Evolutionary conservation across 176 grass and related monocot genomes (phyloP).

Genomic region (Melocanna baccifera): DNA sequence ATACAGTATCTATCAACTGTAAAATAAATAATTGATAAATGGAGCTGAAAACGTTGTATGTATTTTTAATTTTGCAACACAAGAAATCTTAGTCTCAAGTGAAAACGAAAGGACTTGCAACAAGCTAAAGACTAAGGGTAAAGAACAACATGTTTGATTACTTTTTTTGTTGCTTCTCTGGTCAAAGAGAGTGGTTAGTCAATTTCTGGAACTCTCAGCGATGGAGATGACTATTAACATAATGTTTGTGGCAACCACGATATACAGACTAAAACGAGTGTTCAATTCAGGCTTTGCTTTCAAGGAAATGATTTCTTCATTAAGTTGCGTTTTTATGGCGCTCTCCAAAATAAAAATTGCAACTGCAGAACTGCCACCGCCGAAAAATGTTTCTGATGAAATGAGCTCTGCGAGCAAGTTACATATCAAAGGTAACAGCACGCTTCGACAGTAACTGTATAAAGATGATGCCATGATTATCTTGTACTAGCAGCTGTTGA

Average conservation of each 20-base stretch:
- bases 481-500: background rate
- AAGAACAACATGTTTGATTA: conserved; percentile 8
- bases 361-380: background rate
- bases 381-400: conserved; percentile 1
- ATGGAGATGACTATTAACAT: background rate
- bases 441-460: background rate
- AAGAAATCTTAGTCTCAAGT: background rate
- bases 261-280: background rate
- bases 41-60: background rate
- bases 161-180: background rate
- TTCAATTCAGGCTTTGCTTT: background rate
- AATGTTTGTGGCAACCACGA: background rate
- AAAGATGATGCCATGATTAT: background rate
- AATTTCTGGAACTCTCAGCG: background rate
- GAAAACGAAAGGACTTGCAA: background rate
- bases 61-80: background rate
- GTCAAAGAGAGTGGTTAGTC: conserved; percentile 16
- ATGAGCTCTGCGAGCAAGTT: background rate
- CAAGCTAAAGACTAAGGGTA: background rate
- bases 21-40: background rate
- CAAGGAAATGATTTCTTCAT: background rate
- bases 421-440: background rate
- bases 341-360: background rate
- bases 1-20: background rate
- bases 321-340: background rate